Base-by-base conservation (phyloP, 164 flowering plant species). In the Piper betle region DNA sequence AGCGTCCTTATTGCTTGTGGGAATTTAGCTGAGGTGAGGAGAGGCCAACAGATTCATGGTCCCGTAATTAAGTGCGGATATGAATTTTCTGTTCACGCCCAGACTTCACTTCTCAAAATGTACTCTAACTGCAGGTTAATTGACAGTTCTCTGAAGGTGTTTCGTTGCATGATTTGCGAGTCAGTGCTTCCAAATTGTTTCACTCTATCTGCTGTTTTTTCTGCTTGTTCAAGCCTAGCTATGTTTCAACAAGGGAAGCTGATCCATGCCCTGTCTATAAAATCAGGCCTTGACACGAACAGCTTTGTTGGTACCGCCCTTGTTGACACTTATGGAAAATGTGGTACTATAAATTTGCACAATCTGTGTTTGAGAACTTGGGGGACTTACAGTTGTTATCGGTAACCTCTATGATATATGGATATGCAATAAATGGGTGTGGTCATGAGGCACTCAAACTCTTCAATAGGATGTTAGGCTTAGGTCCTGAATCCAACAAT, bases 21-120 rank as follows among this genome's bases (percentile, higher is more conserved):
- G 16, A 77, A 76, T 63, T 60, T 80, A 41, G 73, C 37, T 50
- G 80, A 74, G 60, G 52, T 65, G 62, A 20, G 53, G 40, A 64
- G 41, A 40, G 87, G 87, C 37, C 76, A 63, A 64, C 61, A 64
- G 60, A 71, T 81, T 37, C 93, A 86, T 72, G 77, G 77, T 19
- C 71, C 74, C n/a, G 53, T 74, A 7, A 62, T 76, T 6, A 80
- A 80, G 64, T 73, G 66, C 10, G 82, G 80, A 52, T 69, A 67
- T 67, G 78, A 76, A 19, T 63, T 62, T 54, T 74, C 52, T 41
- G 69, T 78, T 69, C 66, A 78, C 58, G 63, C 80, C 2, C 82
- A 74, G 55, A 86, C 84, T 58, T 78, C 89, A 37, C 79, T 86
- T 37, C 66, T 84, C 40, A 79, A 77, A 7, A 80, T 84, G 87